phyloP scores from a whole-genome alignment of 2,329 filamentous ascomycete genomes.

The Microsporum ferrugineum region DNA sequence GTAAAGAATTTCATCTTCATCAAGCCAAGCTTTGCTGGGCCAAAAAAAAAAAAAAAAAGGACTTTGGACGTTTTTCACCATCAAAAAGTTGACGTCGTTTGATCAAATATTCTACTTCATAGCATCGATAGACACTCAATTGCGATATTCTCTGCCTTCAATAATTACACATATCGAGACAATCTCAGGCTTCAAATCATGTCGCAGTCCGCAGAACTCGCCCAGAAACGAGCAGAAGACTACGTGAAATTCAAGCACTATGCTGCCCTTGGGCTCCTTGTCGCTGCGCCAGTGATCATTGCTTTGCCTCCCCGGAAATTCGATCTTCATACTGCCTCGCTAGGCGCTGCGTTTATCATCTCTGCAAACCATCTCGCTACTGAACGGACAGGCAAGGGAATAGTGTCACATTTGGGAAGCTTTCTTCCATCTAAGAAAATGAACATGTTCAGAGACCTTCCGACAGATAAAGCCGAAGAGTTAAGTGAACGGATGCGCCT shows the following conservation, averaged over 20 bases:
- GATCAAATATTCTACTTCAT: not conserved
- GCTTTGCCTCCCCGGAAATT: conserved; percentile 51
- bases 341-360: conserved; percentile 39
- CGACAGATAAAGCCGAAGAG: conserved; percentile 16
- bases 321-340: conserved; percentile 48
- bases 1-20: not conserved
- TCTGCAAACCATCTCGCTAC: conserved; percentile 40
- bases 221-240: conserved; percentile 24
- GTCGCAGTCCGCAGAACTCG: conserved; percentile 7
- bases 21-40: not conserved
- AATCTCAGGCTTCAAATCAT: not conserved
- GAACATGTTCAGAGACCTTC: conserved; percentile 10
- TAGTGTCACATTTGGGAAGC: conserved; percentile 24
- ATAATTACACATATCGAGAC: not conserved
- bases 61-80: too few species aligned
- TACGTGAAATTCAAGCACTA: conserved; percentile 32
- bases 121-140: not conserved
- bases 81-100: too few species aligned
- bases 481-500: conserved; percentile 14
- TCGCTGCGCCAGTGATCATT: conserved; percentile 45
- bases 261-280: conserved; percentile 31
- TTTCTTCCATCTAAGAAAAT: conserved; percentile 4
- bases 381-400: conserved; percentile 29
- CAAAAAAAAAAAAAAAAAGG: too few species aligned
- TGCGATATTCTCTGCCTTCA: not conserved